Evolutionary conservation across 176 grass and related monocot species (phyloP).

Genomic region (Ensete glaucum): DNA sequence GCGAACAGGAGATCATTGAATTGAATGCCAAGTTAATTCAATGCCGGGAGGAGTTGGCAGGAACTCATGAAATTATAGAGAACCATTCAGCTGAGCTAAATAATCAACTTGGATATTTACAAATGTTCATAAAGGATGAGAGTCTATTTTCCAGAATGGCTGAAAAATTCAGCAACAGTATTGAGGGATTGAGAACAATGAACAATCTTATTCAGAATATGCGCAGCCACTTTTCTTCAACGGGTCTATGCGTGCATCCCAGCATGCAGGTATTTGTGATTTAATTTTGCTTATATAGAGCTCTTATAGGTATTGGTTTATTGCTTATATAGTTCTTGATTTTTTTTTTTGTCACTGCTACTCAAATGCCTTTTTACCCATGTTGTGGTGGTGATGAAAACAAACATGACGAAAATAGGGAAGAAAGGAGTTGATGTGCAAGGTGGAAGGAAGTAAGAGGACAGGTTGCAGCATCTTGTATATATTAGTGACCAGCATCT

Average conservation of each 20-base stretch:
- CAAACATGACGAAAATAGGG: background rate
- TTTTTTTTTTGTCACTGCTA: constrained; percentile 13
- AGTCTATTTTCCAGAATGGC: constrained; percentile 37
- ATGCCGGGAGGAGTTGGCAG: constrained; percentile 58
- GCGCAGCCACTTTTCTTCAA: constrained; percentile 57
- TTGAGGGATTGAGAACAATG: constrained; percentile 55
- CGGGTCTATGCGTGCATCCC: constrained; percentile 41
- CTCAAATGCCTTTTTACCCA: background rate
- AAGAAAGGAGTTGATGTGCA: no score
- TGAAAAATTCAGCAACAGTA: constrained; percentile 67
- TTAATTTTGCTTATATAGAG: background rate
- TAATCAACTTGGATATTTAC: constrained; percentile 58
- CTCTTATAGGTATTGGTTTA: background rate
- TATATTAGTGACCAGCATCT: no score
- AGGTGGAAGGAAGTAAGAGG: no score
- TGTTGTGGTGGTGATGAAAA: background rate
- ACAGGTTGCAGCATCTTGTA: no score
- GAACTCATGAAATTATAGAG: constrained; percentile 43
- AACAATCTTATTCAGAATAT: constrained; percentile 56
- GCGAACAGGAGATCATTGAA: constrained; percentile 43
- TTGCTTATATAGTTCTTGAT: background rate
- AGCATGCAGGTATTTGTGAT: constrained; percentile 50
- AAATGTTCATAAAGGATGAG: constrained; percentile 49
- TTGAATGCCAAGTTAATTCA: constrained; percentile 56
- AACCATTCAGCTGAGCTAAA: constrained; percentile 48